phyloP scores from a whole-genome alignment of 371 early-diverging fungal species.

The Fennellomyces sp. region DNA sequence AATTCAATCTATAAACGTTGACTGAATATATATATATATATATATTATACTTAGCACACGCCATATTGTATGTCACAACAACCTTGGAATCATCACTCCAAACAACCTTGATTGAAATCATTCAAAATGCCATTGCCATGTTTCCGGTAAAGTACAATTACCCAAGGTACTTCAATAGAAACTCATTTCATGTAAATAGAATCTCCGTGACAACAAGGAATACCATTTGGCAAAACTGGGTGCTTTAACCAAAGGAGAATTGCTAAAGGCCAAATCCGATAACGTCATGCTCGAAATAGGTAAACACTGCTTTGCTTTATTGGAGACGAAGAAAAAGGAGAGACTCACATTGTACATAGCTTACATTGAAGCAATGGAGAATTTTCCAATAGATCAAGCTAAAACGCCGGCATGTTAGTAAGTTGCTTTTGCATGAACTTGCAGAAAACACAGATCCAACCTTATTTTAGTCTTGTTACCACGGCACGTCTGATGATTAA shows the following conservation, averaged over 20 bases:
- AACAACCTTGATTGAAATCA: background rate
- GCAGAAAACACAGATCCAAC: background rate
- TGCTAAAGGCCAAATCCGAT: background rate
- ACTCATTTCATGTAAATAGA: no score
- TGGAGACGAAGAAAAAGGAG: background rate
- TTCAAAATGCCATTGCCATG: background rate
- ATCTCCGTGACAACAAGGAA: background rate
- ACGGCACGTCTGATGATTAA: background rate
- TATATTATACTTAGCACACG: background rate
- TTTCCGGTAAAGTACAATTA: no score
- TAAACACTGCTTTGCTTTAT: background rate
- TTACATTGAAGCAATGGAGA: constrained; percentile 9
- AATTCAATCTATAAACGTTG: background rate
- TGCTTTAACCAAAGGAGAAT: background rate
- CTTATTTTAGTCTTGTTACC: background rate
- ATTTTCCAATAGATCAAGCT: background rate
- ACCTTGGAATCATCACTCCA: background rate
- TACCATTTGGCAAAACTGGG: background rate
- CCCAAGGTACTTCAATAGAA: no score
- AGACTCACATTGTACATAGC: background rate
- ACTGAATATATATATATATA: background rate
- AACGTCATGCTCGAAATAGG: background rate
- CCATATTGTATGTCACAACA: background rate
- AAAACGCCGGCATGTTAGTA: background rate
- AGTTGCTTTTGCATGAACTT: background rate